Base-by-base conservation (phyloP, 805 yeast species). In the Torulaspora franciscae region DNA sequence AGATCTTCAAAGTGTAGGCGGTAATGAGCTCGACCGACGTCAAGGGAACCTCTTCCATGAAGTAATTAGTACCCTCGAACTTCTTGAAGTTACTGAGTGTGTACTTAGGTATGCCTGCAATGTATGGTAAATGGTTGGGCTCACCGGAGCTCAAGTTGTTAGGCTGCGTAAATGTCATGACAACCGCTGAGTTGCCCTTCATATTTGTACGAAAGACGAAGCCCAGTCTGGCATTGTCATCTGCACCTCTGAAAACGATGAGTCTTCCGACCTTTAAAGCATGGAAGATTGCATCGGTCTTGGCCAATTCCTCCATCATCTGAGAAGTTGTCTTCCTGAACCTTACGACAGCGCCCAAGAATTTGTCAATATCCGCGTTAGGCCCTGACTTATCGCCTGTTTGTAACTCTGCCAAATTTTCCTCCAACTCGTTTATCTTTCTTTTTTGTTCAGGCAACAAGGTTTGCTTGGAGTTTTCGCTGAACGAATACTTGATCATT, bases 401-500 rank as follows among this genome's bases (percentile, higher is more conserved):
- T 10, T 64, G 65, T 37, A 72, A 57, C 1, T 57, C 52, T 10
- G 61, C 63, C 32, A 86, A 62, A 34, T 77, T 67, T 6, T 67
- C 70, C 37, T 78, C 75, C 30, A 82, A 68, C 33, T 68, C 68
- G 38, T 77, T 71, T 23, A 88, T 79, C 49, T 76, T 74, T 57
- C 76, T 73, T 62, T 89, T 83, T 58, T 87, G 93, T 51, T 89
- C 95, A 0, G 97, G 97, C 42, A 88, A 67, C 54, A 90, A 67
- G 0, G 88, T 78, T 61, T 91, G 97, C 0, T 90, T 75, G 0
- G 90, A 74, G 58, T 93, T 90, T 61, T 93, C 99, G 66, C 95
- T 80, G 65, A 93, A 93, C 0, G 97, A 89, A 51, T 91, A 85
- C 61, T 90, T 91, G 57, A 93, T 91, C 95, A 93, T 93, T 62